Evolutionary conservation across 306 rosid genomes (phyloP).

Genomic region (Crataegus laevigata): DNA sequence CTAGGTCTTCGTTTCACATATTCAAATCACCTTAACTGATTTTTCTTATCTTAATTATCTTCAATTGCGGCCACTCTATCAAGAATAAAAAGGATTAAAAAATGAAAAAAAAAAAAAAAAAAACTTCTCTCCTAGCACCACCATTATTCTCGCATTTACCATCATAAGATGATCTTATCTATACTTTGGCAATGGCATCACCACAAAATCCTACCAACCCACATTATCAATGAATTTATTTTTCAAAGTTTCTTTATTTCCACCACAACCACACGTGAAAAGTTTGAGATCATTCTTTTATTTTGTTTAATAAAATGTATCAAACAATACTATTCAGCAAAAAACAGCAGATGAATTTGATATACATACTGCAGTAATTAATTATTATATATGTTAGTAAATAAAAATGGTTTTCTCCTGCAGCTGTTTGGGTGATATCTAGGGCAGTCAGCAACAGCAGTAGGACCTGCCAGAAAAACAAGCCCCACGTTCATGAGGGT

Average conservation of each 20-base stretch:
- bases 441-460: constrained; percentile 22
- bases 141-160: not conserved
- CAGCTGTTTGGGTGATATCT: constrained; percentile 18
- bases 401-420: not conserved
- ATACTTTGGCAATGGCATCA: not conserved
- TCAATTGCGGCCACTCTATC: no score
- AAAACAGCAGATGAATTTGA: not conserved
- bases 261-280: not conserved
- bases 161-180: not conserved
- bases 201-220: constrained; percentile 9
- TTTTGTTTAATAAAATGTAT: no score
- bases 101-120: not conserved
- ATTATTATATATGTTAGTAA: not conserved
- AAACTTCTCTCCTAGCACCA: not conserved
- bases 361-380: no score
- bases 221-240: not conserved
- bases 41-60: no score
- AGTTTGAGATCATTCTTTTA: not conserved
- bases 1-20: no score
- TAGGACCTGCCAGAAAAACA: not conserved
- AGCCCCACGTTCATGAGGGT: not conserved
- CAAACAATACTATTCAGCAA: not conserved
- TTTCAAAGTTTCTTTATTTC: not conserved
- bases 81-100: no score
- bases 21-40: no score